Evolutionary conservation across 2,329 filamentous ascomycete species (phyloP).

Genomic region (Thielaviopsis cerberus): DNA sequence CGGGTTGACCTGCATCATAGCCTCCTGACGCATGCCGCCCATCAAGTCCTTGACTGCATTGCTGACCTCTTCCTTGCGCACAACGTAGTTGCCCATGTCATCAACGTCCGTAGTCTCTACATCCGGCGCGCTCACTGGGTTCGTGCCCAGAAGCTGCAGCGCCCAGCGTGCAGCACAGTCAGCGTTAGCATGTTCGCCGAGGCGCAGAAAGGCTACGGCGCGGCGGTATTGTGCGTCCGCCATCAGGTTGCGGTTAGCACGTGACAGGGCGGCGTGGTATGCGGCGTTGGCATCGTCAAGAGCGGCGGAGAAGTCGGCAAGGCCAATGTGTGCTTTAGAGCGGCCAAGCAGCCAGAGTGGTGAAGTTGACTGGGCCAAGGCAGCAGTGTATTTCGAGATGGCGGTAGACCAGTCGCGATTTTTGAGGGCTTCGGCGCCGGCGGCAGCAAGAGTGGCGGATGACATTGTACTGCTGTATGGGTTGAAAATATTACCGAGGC

Average conservation of each 20-base stretch:
- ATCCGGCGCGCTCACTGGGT: slow-evolving; percentile 6
- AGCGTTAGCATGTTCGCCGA: slow-evolving; percentile 57
- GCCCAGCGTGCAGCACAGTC: slow-evolving; percentile 48
- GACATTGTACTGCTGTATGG: slow-evolving; percentile 28
- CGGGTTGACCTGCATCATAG: slow-evolving; percentile 15
- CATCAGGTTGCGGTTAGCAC: slow-evolving; percentile 59
- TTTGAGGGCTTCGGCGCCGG: slow-evolving; percentile 48
- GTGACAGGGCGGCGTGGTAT: slow-evolving; percentile 40
- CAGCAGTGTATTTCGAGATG: slow-evolving; percentile 47
- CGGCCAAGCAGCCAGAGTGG: slow-evolving; percentile 68
- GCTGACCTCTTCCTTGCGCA: slow-evolving; percentile 18
- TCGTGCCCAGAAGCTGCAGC: slow-evolving; percentile 24
- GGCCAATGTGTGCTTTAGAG: slow-evolving; percentile 57
- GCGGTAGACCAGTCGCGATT: slow-evolving; percentile 47
- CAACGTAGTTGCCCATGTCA: slow-evolving; percentile 28
- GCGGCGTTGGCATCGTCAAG: slow-evolving; percentile 53
- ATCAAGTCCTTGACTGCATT: slow-evolving; percentile 18
- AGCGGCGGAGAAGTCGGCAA: slow-evolving; percentile 40
- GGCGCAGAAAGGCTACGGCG: slow-evolving; percentile 51
- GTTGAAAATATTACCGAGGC: too few species aligned
- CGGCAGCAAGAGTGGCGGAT: slow-evolving; percentile 28
- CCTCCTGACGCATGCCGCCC: slow-evolving; percentile 13
- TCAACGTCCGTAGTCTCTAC: slow-evolving; percentile 18
- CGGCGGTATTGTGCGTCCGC: slow-evolving; percentile 67
- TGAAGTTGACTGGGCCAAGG: slow-evolving; percentile 46